Evolutionary conservation across 2,329 filamentous ascomycete genomes (phyloP).

Genomic region (Penicillium fuscoglaucum): DNA sequence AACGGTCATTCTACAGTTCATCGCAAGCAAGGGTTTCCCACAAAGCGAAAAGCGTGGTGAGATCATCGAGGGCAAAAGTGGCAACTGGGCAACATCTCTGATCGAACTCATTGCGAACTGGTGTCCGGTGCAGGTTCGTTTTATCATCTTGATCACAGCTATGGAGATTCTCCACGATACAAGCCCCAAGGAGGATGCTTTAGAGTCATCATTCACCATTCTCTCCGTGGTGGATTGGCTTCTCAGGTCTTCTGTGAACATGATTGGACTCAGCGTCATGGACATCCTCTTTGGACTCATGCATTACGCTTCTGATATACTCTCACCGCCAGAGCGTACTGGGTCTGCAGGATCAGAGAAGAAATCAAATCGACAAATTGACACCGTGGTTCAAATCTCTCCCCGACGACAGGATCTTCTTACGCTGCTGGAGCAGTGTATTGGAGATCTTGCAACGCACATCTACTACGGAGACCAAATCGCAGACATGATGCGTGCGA

Average conservation of each 20-base stretch:
- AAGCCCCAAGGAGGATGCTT: constrained; percentile 66
- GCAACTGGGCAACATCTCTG: constrained; percentile 78
- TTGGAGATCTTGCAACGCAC: constrained; percentile 88
- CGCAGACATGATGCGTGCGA: constrained; percentile 84
- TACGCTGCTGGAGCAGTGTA: constrained; percentile 72
- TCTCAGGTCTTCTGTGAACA: constrained; percentile 82
- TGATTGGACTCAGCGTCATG: constrained; percentile 95
- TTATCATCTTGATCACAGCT: constrained; percentile 79
- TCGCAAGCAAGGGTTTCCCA: constrained; percentile 58
- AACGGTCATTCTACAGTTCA: constrained; percentile 70
- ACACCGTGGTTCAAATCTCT: constrained; percentile 41
- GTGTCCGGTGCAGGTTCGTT: constrained; percentile 92
- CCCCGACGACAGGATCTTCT: constrained; percentile 64
- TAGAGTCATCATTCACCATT: constrained; percentile 73
- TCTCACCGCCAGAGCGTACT: constrained; percentile 60
- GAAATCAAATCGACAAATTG: constrained; percentile 15
- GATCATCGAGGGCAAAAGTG: constrained; percentile 42
- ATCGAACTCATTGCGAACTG: constrained; percentile 79
- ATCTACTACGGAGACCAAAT: constrained; percentile 97
- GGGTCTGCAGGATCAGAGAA: constrained; percentile 33
- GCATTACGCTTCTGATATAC: constrained; percentile 74
- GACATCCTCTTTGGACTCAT: constrained; percentile 85
- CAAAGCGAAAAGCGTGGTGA: constrained; percentile 51
- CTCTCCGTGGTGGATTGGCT: constrained; percentile 78
- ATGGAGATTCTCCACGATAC: constrained; percentile 73